These are phyloP conservation scores for Solanum arcanum DNA, from an alignment of 257 asterid species.

Conservation along the genomic window DNA sequence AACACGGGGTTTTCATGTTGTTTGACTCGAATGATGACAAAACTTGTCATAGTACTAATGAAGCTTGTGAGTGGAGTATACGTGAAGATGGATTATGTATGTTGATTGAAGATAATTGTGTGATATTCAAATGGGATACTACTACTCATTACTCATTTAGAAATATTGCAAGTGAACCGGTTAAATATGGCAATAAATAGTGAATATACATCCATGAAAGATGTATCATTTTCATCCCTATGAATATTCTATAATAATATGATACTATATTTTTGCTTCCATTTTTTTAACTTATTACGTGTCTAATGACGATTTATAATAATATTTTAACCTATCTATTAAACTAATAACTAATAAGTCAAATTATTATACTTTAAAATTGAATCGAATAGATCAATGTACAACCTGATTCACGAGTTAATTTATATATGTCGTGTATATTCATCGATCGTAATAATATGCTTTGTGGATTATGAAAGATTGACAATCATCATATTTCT, in stretches of 20 bases:
- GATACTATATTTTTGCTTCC: background rate
- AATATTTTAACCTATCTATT: no score
- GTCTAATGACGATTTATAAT: background rate
- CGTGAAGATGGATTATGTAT: background rate
- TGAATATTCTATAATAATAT: background rate
- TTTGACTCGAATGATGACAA: background rate
- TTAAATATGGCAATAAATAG: background rate
- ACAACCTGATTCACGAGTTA: no score
- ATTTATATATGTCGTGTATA: background rate
- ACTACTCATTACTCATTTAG: background rate
- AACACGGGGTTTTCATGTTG: background rate
- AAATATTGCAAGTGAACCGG: background rate
- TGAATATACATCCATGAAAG: background rate
- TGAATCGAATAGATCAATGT: no score
- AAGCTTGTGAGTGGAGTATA: background rate
- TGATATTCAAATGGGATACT: background rate
- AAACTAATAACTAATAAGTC: no score
- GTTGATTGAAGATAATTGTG: background rate
- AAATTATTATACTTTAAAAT: no score
- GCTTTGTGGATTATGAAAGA: background rate
- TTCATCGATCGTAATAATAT: fast-evolving
- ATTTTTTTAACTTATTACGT: background rate
- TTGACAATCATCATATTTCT: background rate
- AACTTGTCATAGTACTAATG: background rate
- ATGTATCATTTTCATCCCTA: background rate